Evolutionary conservation across 1,284 basidiomycete genomes (phyloP), one percentile per base, ranked within the genome.

Genomic region (Cutaneotrichosporon cavernicola): DNA sequence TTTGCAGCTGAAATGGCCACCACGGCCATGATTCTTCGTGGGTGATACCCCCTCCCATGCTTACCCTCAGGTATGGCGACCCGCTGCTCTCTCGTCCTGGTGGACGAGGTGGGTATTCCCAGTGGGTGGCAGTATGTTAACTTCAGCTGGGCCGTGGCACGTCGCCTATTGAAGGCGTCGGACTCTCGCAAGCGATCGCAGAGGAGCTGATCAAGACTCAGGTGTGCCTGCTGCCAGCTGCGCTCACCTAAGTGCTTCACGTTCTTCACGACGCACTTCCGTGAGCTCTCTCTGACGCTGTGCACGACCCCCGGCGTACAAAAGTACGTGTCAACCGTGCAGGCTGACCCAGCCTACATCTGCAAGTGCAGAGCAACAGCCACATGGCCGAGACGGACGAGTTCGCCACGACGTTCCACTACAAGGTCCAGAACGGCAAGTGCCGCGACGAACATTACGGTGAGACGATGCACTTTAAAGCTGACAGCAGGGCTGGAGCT

Each of bases 1-100:
- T 97, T 97, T 79, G 91, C 92, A 0, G 88, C 87, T 64, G 93
- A 97, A 78, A 97, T 97, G 91, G 87, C 89, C 0, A 88, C 90
- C 1, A 88, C 88, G 34, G 88, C 91, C 4, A 92, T 94, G 90
- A 92, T 96, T 61, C 79, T 95, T 38, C 88, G 90, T 87, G 38
- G 32, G 26, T 21, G 58, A 5, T 43, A 16, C 14, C 40, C 13
- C 40, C 40, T 13, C 13, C 14, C 40, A 4, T 49, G 66, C 56
- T 69, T 14, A 65, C 40, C 2, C 6, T 30, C 67, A 91, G 91
- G 88, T 2, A 82, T 92, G n/a, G 90, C 90, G 0, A 89, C 90
- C 0, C 73, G 84, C 1, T 82, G 85, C 34, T 89, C 90, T 0
- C 82, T 98, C 13, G 83, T 98, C 1, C 79, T 98, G 1, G 86